These are phyloP conservation scores for Populus tomentosa DNA, from an alignment of 441 rosid species.

Conservation along the genomic window DNA sequence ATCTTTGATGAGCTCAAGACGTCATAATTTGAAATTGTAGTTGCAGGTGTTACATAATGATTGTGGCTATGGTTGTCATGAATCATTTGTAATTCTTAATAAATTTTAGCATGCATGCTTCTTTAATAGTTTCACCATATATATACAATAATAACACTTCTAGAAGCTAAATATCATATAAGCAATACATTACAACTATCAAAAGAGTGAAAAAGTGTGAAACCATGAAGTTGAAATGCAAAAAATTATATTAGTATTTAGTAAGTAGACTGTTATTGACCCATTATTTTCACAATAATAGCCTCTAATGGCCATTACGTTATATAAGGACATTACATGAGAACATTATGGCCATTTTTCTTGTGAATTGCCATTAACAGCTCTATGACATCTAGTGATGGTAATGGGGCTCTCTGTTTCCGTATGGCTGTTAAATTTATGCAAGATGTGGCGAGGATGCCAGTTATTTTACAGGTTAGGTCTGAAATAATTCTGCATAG, in stretches of 20 bases:
- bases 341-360: not conserved
- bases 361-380: not conserved
- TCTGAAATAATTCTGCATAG: not conserved
- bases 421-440: not conserved
- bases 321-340: no score
- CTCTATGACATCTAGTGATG: not conserved
- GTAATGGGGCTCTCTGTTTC: not conserved
- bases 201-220: not conserved
- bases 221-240: not conserved
- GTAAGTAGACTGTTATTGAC: not conserved
- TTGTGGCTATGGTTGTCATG: not conserved
- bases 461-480: not conserved
- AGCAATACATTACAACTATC: not conserved
- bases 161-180: not conserved
- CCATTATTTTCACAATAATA: not conserved
- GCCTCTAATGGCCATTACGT: not conserved
- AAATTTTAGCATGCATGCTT: not conserved
- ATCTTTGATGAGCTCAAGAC: not conserved
- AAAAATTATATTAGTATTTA: no score
- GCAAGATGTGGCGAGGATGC: not conserved
- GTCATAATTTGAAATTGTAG: no score
- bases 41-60: not conserved
- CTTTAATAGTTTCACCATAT: not conserved
- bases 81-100: not conserved
- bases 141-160: not conserved